These are phyloP conservation scores for Atkinsonella texensis DNA, from an alignment of 2,329 filamentous ascomycete species.

Conservation along the genomic window DNA sequence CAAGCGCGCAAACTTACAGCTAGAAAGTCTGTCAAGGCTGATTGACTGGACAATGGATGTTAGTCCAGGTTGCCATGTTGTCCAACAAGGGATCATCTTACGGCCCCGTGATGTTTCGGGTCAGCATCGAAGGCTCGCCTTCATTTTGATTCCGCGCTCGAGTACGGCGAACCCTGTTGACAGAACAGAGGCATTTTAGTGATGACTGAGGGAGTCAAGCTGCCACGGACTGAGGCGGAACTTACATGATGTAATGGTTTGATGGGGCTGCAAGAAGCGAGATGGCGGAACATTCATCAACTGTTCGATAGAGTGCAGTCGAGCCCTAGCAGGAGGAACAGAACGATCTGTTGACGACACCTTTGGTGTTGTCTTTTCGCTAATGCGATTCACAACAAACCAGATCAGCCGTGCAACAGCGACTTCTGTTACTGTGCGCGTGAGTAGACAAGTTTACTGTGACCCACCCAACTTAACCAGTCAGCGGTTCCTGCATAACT, in stretches of 20 bases:
- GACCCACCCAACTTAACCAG: neutral
- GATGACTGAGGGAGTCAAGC: no score
- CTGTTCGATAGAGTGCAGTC: no score
- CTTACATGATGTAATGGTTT: neutral
- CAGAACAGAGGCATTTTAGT: neutral
- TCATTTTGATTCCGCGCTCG: constrained; percentile 9
- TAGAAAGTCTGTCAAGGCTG: constrained; percentile 41
- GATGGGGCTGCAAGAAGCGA: no score
- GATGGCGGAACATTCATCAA: no score
- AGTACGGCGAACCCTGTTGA: constrained; percentile 6
- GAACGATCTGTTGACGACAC: neutral
- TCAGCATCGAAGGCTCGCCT: constrained; percentile 11
- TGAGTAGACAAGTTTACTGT: neutral
- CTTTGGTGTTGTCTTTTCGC: neutral
- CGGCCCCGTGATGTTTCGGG: constrained; percentile 27
- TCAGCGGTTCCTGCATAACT: neutral
- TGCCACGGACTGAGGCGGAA: neutral
- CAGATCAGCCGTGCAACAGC: neutral
- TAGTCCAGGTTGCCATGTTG: neutral
- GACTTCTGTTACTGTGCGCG: neutral
- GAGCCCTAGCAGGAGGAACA: no score
- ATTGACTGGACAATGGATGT: constrained; percentile 25
- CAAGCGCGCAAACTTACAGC: constrained; percentile 24
- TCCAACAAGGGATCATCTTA: constrained; percentile 13
- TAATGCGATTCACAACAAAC: neutral